A percentile compares a stretch with the other conserved stretches of the same genome.
Evolutionary conservation across 2,329 filamentous ascomycete species (phyloP).

Genomic region (Eurotiales sp.): DNA sequence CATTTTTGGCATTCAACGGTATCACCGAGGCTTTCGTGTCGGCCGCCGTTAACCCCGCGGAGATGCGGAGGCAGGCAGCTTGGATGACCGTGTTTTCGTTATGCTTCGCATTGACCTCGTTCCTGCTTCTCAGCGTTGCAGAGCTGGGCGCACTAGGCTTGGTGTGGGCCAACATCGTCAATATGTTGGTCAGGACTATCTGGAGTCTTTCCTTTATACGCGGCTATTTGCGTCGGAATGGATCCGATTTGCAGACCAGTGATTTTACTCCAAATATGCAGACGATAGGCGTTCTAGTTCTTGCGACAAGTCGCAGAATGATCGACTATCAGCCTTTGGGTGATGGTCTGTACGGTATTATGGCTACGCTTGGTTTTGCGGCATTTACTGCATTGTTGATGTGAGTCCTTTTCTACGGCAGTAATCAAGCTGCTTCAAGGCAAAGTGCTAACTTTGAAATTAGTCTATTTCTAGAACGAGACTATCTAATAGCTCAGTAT

Average conservation of each 20-base stretch:
- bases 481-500: constrained; percentile 26
- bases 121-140: constrained; percentile 66
- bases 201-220: constrained; percentile 76
- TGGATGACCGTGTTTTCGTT: constrained; percentile 83
- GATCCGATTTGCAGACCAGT: constrained; percentile 39
- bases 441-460: constrained; percentile 17
- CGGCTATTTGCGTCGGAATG: constrained; percentile 55
- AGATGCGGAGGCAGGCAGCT: constrained; percentile 72
- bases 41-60: constrained; percentile 69
- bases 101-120: constrained; percentile 71
- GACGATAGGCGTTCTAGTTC: constrained; percentile 44
- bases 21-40: constrained; percentile 90
- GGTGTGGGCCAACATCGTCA: constrained; percentile 81
- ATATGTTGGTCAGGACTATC: constrained; percentile 78
- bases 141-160: constrained; percentile 72
- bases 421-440: background rate
- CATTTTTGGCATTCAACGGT: constrained; percentile 86
- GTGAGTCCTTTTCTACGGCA: constrained; percentile 49
- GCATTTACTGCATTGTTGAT: constrained; percentile 53
- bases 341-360: constrained; percentile 23
- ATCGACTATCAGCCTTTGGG: constrained; percentile 19
- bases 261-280: constrained; percentile 44
- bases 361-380: constrained; percentile 50
- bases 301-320: constrained; percentile 44
- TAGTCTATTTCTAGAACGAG: constrained; percentile 35